Percentiles rank a stretch among this genome's conserved stretches.
phyloP scores from a whole-genome alignment of 2,329 filamentous ascomycete genomes.

The Neofusicoccum parvum region DNA sequence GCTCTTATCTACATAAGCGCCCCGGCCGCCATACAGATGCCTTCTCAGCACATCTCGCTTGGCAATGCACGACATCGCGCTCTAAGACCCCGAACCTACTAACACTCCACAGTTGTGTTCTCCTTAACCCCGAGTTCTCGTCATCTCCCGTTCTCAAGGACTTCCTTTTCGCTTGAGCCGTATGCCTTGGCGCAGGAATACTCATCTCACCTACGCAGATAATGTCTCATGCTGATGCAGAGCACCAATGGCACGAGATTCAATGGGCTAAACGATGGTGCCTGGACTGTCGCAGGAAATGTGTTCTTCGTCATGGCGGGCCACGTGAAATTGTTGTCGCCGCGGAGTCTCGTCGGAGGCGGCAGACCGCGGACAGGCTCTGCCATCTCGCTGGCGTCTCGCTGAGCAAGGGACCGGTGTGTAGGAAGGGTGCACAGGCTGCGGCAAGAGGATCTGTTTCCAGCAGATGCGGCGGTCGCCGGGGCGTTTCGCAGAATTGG shows the following conservation, averaged over 20 bases:
- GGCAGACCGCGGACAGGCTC: neutral
- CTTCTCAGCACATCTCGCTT: slow-evolving; percentile 19
- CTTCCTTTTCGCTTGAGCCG: slow-evolving; percentile 68
- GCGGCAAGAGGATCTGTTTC: neutral
- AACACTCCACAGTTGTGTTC: slow-evolving; percentile 67
- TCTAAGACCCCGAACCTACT: slow-evolving; percentile 29
- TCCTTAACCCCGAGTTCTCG: slow-evolving; percentile 92
- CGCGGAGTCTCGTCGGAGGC: neutral
- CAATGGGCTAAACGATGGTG: neutral
- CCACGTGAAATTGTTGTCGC: neutral
- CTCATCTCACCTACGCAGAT: neutral
- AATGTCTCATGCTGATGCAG: slow-evolving; percentile 17
- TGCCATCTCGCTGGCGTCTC: neutral
- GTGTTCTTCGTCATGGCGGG: neutral
- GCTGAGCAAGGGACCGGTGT: neutral
- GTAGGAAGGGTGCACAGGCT: neutral
- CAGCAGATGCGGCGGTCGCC: neutral
- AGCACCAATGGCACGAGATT: neutral
- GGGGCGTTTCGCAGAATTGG: neutral
- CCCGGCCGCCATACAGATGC: neutral
- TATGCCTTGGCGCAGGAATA: neutral
- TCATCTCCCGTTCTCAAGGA: slow-evolving; percentile 89
- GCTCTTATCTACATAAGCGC: slow-evolving; percentile 6
- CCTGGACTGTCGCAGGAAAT: neutral
- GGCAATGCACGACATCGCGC: neutral